Conservation (phyloP, 116 monocot species). For the Dioscorea cayenensis region DNA sequence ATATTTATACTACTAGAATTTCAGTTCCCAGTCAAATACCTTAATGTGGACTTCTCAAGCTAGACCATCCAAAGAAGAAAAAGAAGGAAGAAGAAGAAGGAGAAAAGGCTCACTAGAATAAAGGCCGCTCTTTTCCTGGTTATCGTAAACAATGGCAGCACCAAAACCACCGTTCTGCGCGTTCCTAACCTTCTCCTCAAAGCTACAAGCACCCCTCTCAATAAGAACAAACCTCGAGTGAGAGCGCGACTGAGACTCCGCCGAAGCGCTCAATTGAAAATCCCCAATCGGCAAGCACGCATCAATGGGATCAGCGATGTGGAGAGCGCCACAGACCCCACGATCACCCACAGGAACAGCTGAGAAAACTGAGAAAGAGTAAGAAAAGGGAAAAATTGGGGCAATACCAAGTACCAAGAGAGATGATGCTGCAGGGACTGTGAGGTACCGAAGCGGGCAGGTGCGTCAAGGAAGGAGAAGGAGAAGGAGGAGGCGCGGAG, state of each 20-base stretch:
- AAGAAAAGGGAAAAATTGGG: background rate
- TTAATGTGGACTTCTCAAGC: no score
- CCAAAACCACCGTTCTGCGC: conserved; percentile 53
- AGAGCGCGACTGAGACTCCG: no score
- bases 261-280: background rate
- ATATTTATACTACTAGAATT: no score
- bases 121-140: conserved; percentile 51
- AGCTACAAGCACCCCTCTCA: conserved; percentile 55
- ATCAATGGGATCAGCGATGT: conserved; percentile 36
- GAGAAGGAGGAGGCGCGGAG: conserved; percentile 42
- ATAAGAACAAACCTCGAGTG: conserved; percentile 36
- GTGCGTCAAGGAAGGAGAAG: conserved; percentile 72
- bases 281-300: conserved; percentile 30
- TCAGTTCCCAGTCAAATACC: no score
- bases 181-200: conserved; percentile 58
- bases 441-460: conserved; percentile 55
- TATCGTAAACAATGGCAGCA: conserved; percentile 51
- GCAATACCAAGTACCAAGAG: background rate
- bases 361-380: conserved; percentile 11
- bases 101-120: conserved; percentile 40
- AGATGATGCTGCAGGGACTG: background rate
- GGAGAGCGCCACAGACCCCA: conserved; percentile 59
- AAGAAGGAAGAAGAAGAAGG: background rate
- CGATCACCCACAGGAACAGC: conserved; percentile 33
- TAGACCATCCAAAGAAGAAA: no score